These are phyloP conservation scores for Annona squamosa DNA, from an alignment of 164 flowering plant species.

Conservation along the genomic window DNA sequence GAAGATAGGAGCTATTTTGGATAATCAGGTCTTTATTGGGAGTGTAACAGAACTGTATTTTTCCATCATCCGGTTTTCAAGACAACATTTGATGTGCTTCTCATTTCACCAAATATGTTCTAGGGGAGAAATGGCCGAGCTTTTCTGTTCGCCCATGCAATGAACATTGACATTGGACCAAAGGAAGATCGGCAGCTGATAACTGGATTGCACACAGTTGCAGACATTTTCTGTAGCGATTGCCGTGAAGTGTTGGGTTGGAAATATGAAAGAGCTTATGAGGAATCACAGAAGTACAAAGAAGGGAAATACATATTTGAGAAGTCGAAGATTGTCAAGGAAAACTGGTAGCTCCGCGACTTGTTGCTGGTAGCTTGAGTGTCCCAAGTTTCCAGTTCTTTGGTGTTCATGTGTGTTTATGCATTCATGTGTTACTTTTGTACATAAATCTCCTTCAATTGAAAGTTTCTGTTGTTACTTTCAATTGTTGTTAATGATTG, in stretches of 20 bases:
- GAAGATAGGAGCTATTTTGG: not conserved
- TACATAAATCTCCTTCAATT: constrained; percentile 22
- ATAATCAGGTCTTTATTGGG: not conserved
- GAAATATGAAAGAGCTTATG: constrained; percentile 55
- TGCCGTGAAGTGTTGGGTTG: constrained; percentile 54
- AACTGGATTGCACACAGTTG: constrained; percentile 57
- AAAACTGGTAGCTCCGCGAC: constrained; percentile 32
- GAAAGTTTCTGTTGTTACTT: constrained; percentile 6
- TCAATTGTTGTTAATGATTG: not conserved
- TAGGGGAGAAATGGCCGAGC: constrained; percentile 51
- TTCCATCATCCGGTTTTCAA: not conserved
- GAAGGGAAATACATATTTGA: constrained; percentile 59
- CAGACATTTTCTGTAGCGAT: constrained; percentile 43
- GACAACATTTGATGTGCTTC: not conserved
- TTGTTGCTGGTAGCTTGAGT: not conserved
- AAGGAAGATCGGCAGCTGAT: constrained; percentile 48
- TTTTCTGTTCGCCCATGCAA: constrained; percentile 48
- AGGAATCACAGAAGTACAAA: constrained; percentile 55
- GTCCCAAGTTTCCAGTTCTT: not conserved
- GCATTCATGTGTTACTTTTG: constrained; percentile 19
- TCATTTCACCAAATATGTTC: not conserved
- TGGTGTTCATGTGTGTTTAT: constrained; percentile 12
- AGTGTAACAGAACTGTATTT: not conserved
- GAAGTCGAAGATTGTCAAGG: constrained; percentile 44
- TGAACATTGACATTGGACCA: constrained; percentile 44